phyloP scores from a whole-genome alignment of 2,329 filamentous ascomycete species.

The Exophiala sideris region DNA sequence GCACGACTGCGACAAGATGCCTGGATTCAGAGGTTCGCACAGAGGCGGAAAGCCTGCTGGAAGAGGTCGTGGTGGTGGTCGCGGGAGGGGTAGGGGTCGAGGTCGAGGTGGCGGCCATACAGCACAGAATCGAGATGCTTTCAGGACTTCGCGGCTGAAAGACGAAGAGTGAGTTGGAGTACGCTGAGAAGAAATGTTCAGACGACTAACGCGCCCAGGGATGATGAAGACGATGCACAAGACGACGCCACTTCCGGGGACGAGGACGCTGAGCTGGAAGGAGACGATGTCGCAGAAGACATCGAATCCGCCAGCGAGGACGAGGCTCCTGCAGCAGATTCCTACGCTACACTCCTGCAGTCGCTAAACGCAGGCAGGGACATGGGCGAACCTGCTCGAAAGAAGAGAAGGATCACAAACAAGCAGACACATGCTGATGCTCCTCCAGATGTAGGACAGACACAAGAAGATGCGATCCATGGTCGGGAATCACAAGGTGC shows the following conservation, averaged over 20 bases:
- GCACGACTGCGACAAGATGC: constrained; percentile 7
- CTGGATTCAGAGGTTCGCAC: constrained; percentile 6
- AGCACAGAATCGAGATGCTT: constrained; percentile 31
- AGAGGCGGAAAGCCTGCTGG: constrained; percentile 31
- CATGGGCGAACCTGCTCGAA: constrained; percentile 46
- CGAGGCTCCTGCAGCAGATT: constrained; percentile 26
- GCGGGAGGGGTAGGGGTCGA: constrained; percentile 29
- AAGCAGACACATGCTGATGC: not conserved
- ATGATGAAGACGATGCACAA: constrained; percentile 13
- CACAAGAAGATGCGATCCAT: constrained; percentile 17
- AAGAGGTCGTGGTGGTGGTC: constrained; percentile 32
- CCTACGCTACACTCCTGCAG: constrained; percentile 58
- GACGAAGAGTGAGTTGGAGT: constrained; percentile 36
- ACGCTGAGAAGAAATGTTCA: not conserved
- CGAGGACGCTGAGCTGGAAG: constrained; percentile 1
- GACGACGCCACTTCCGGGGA: constrained; percentile 1
- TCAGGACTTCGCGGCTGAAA: constrained; percentile 38
- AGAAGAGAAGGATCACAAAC: constrained; percentile 51
- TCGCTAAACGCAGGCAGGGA: constrained; percentile 47
- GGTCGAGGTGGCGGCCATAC: constrained; percentile 30
- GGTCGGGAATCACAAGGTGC: constrained; percentile 8
- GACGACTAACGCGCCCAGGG: constrained; percentile 14
- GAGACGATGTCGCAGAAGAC: not conserved
- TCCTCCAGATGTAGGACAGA: constrained; percentile 4
- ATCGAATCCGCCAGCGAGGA: constrained; percentile 17